Evolutionary conservation across 2,329 filamentous ascomycete species (phyloP).

Genomic region (Colletotrichum nymphaeae): DNA sequence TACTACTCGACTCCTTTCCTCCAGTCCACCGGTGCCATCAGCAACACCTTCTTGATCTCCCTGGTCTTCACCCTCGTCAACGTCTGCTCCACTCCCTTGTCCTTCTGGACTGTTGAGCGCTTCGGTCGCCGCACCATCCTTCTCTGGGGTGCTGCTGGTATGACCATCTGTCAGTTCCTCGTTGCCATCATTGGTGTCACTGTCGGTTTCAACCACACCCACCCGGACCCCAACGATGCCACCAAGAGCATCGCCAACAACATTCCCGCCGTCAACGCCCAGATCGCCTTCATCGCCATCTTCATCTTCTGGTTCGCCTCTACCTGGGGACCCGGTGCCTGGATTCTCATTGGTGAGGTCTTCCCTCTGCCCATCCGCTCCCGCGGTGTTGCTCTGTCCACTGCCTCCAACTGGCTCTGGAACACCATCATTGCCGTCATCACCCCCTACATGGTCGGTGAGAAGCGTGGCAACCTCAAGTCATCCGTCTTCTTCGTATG

Average conservation of each 20-base stretch:
- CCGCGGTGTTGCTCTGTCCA: conserved; percentile 86
- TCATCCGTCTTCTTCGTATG: conserved; percentile 82
- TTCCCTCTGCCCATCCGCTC: conserved; percentile 91
- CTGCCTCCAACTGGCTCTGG: conserved; percentile 93
- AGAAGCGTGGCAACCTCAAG: conserved; percentile 72
- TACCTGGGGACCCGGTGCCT: conserved; percentile 87
- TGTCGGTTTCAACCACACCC: conserved; percentile 63
- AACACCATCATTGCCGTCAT: conserved; percentile 80
- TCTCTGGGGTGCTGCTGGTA: conserved; percentile 81
- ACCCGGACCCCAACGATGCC: conserved; percentile 55
- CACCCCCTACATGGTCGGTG: conserved; percentile 76
- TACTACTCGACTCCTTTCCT: conserved; percentile 90
- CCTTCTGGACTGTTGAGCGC: conserved; percentile 87
- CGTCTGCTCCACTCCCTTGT: conserved; percentile 85
- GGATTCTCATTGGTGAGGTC: conserved; percentile 89
- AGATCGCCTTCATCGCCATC: conserved; percentile 90
- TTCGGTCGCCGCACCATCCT: conserved; percentile 85
- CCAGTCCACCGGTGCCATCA: conserved; percentile 79
- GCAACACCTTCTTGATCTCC: conserved; percentile 84
- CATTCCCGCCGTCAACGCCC: conserved; percentile 69
- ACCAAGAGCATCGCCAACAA: conserved; percentile 59
- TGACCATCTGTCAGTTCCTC: conserved; percentile 89
- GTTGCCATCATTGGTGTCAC: conserved; percentile 81
- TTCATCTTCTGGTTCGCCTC: conserved; percentile 94
- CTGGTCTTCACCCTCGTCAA: conserved; percentile 91